These are phyloP conservation scores for Sporisorium scitamineum DNA, from an alignment of 1,284 basidiomycete species.

Conservation along the genomic window DNA sequence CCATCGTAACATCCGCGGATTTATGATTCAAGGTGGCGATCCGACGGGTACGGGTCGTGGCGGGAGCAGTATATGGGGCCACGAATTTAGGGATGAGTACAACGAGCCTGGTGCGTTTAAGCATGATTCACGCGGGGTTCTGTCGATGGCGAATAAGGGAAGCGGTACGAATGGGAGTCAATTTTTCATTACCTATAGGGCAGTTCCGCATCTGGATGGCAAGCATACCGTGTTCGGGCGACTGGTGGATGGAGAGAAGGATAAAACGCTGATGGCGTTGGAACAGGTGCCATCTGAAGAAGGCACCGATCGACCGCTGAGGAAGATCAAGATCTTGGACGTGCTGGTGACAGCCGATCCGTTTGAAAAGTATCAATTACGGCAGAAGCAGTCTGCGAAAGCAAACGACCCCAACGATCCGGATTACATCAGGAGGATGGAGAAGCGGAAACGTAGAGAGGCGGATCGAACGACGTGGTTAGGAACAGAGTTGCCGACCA, in stretches of 20 bases:
- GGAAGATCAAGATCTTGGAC: constrained; percentile 76
- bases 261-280: constrained; percentile 79
- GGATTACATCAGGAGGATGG: constrained; percentile 45
- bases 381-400: constrained; percentile 24
- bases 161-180: constrained; percentile 63
- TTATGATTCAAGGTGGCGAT: constrained; percentile 98
- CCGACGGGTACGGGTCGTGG: constrained; percentile 95
- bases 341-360: constrained; percentile 61
- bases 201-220: constrained; percentile 78
- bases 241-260: constrained; percentile 91
- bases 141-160: constrained; percentile 68
- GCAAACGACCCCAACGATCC: constrained; percentile 50
- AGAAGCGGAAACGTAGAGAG: constrained; percentile 60
- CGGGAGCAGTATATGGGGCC: constrained; percentile 93
- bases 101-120: constrained; percentile 70
- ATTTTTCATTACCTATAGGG: constrained; percentile 64
- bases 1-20: constrained; percentile 93
- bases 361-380: constrained; percentile 56
- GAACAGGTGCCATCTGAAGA: constrained; percentile 84
- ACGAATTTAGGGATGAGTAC: constrained; percentile 92
- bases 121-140: constrained; percentile 56
- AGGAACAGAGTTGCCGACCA: constrained; percentile 31
- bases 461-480: constrained; percentile 66
- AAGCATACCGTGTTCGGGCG: constrained; percentile 94
- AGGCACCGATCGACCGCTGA: constrained; percentile 85